These are phyloP conservation scores for Aspergillus pseudonomiae DNA, from an alignment of 2,329 filamentous ascomycete genomes.

Conservation along the genomic window DNA sequence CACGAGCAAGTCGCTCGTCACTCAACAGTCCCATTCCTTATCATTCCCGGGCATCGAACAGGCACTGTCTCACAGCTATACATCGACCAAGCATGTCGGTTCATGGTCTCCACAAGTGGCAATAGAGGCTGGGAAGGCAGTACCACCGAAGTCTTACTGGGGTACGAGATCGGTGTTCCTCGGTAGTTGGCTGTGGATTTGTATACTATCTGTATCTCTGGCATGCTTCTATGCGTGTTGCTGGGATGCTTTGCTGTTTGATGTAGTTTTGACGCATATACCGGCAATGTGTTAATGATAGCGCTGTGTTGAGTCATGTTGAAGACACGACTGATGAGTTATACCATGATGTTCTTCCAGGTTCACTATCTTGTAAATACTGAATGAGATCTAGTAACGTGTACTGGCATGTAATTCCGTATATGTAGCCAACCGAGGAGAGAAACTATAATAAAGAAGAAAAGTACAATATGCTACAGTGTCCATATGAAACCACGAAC, in stretches of 20 bases:
- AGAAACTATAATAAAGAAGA: not conserved
- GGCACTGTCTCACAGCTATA: slow-evolving; percentile 87
- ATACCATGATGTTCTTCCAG: not conserved
- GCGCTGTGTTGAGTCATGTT: slow-evolving; percentile 2
- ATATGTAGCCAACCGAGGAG: not conserved
- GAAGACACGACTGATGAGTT: slow-evolving; percentile 4
- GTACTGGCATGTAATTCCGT: not conserved
- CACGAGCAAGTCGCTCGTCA: slow-evolving; percentile 68
- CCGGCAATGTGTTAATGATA: slow-evolving; percentile 5
- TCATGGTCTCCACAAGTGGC: slow-evolving; percentile 89
- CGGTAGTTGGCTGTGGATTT: slow-evolving; percentile 18
- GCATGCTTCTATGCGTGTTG: not conserved
- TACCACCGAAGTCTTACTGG: slow-evolving; percentile 85
- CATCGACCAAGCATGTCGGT: slow-evolving; percentile 82
- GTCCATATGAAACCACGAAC: not conserved
- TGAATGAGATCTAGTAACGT: not conserved
- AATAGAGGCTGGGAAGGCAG: slow-evolving; percentile 94
- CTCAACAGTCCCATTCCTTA: slow-evolving; percentile 89
- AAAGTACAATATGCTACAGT: not conserved
- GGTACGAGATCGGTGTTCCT: slow-evolving; percentile 78
- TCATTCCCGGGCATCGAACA: slow-evolving; percentile 86
- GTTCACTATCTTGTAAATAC: not conserved
- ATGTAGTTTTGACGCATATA: not conserved
- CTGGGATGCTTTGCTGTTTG: not conserved
- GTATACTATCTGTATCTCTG: slow-evolving; percentile 1